Base-by-base conservation (phyloP, 2,329 filamentous ascomycete species). In the Teratosphaeria destructans region DNA sequence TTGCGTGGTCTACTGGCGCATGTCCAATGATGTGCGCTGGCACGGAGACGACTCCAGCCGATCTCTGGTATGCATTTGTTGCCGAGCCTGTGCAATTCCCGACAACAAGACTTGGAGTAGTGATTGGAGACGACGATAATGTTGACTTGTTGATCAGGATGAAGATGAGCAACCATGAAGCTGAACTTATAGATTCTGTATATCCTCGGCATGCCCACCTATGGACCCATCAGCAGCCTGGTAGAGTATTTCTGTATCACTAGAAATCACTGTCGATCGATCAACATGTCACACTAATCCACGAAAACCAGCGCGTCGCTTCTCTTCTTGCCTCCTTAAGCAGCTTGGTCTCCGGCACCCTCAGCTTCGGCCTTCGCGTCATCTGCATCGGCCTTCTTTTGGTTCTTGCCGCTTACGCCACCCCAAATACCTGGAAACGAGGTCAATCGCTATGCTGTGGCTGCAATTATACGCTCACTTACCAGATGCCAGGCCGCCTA, bases 401-500 rank as follows among this genome's bases (percentile, higher is more conserved):
- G 57, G 52, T 69, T 68, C 43, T 63, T 65, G 10, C 70, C 70
- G 54, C 64, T 66, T 27, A 72, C 60, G 7, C 70, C 70, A 23
- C 68, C 69, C 66, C 68, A 70, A 14, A 72, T 60, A 1, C 70
- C 70, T 59, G n/a, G 2, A 34, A 10, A 27, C 7, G 4, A 5
- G 5, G 53, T 54, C 19, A 54, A 26, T 19, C 10, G 14, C 12
- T 3, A 26, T 16, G 11, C 39, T 34, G 32, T 26, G 19, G 34
- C 34, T 34, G 53, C 19, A 23, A 12, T 16, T 14, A 54, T 8
- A 32, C 8, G 12, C 6, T 3, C 10, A 39, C 57, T 54, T 27
- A 61, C 57, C 60, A 8, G 62, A 64, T 5, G 63, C 69, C 0
- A 72, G 63, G 1, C 65, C 65, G 3, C 68, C 68, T 0, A 72